Evolutionary conservation across 83 land plant genomes (phyloP).

Genomic region (Thuja plicata): DNA sequence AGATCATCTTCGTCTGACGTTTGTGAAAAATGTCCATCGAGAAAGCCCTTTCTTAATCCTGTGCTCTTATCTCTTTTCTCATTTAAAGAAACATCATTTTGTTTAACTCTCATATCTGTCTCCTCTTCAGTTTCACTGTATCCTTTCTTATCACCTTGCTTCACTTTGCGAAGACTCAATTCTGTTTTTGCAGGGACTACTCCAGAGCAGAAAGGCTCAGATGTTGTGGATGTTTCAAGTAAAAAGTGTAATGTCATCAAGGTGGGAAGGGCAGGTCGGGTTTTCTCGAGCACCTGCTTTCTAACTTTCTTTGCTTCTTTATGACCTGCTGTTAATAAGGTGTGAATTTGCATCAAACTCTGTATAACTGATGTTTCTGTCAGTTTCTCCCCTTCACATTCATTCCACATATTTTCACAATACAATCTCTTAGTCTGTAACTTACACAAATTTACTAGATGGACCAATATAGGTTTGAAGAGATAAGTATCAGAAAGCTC

Average conservation of each 20-base stretch:
- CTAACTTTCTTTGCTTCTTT: constrained; percentile 20
- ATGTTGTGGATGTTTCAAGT: constrained; percentile 12
- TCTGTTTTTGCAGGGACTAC: not conserved
- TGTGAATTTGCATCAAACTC: constrained; percentile 23
- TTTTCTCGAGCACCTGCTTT: constrained; percentile 24
- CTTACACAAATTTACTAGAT: constrained; percentile 22
- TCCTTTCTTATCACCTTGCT: not conserved
- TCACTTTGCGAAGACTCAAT: not conserved
- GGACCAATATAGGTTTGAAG: constrained; percentile 28
- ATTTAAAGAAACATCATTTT: not conserved
- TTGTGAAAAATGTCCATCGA: not conserved
- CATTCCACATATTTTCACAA: not conserved
- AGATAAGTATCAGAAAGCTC: constrained; percentile 25
- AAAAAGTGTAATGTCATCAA: constrained; percentile 26
- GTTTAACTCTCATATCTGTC: not conserved
- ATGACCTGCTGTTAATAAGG: constrained; percentile 36
- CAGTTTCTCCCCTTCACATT: constrained; percentile 5
- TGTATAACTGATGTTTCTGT: constrained; percentile 25
- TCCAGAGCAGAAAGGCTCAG: not conserved
- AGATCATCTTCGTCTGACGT: not conserved
- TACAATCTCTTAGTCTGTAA: constrained; percentile 2
- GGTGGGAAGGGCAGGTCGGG: constrained; percentile 15
- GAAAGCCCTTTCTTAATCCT: not conserved
- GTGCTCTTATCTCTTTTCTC: not conserved
- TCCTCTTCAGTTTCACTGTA: not conserved